Conservation (phyloP, 2,329 filamentous ascomycete species). For the Xylaria sp. region DNA sequence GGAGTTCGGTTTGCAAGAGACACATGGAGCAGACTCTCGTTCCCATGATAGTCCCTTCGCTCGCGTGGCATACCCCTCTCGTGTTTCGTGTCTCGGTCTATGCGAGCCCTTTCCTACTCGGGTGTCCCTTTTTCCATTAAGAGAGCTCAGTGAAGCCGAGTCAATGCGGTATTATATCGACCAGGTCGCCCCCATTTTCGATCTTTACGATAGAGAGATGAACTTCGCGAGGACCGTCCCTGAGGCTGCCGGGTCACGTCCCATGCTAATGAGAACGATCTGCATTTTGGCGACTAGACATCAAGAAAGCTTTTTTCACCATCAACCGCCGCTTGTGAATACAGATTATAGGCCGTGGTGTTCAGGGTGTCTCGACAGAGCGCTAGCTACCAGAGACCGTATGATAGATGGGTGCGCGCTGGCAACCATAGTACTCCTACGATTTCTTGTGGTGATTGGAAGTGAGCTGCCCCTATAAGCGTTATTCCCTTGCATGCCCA, state of each 20-base stretch:
- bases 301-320: background rate
- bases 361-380: background rate
- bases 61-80: background rate
- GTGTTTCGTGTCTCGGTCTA: background rate
- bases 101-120: background rate
- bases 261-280: conserved; percentile 9
- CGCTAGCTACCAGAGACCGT: background rate
- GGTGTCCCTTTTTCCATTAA: conserved; percentile 3
- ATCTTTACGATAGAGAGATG: conserved; percentile 6
- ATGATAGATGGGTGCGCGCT: conserved; percentile 1
- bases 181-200: background rate
- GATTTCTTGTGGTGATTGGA: background rate
- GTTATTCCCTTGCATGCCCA: background rate
- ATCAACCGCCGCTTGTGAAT: background rate
- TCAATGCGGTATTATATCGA: conserved; percentile 3
- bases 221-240: conserved; percentile 1
- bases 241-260: conserved; percentile 1
- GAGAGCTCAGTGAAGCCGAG: background rate
- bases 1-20: background rate
- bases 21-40: background rate
- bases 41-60: background rate
- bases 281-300: background rate
- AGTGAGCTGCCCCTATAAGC: background rate
- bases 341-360: background rate
- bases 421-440: conserved; percentile 3